Base-by-base conservation (phyloP, 1,139 yeast species). In the Sugiyamaella novakii region DNA sequence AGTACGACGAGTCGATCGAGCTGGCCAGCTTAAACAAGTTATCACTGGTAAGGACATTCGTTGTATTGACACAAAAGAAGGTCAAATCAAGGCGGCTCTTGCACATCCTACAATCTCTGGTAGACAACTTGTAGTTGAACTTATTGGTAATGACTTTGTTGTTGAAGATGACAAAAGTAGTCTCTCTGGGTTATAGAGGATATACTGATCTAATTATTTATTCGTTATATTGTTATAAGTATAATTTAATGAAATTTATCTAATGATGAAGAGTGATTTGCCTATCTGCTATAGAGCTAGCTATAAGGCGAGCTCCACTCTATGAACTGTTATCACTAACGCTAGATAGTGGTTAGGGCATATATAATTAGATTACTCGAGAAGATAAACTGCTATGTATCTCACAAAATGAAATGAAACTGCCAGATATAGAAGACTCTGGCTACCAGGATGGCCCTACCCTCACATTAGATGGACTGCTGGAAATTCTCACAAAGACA, bases 101-200 rank as follows among this genome's bases (percentile, higher is more conserved):
- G 88, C 91, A 11, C 89, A 87, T 62, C 96, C 96, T 0, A 69
- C 71, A 54, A 75, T 78, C 5, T 71, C 76, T 1, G 89, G 84
- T 1, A 69, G 87, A 54, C 95, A 87, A 63, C 64, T 87, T 22
- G 57, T 72, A 24, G 60, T 70, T 31, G 71, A 71, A 53, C 57
- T 72, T 28, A 56, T 60, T 8, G 58, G 57, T 31, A 67, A 66
- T 47, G 70, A 66, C 52, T 64, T 63, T 51, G 67, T 63, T 5
- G 59, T 57, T n/a, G 66, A 62, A 11, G 68, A 65, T 49, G 66
- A 61, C 40, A 52, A 55, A 19, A 56, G 59, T 44, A 59, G 64
- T 44, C 46, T 62, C 43, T 54, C 60, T 10, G 66, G 65, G 2
- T 43, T 61, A 24, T 63, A 49, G 51, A 34, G n/a, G 14, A n/a